Percentiles rank a stretch among this genome's conserved stretches.
Evolutionary conservation across 169 alveolate genomes (phyloP).

Genomic region (Plasmodium inui): DNA sequence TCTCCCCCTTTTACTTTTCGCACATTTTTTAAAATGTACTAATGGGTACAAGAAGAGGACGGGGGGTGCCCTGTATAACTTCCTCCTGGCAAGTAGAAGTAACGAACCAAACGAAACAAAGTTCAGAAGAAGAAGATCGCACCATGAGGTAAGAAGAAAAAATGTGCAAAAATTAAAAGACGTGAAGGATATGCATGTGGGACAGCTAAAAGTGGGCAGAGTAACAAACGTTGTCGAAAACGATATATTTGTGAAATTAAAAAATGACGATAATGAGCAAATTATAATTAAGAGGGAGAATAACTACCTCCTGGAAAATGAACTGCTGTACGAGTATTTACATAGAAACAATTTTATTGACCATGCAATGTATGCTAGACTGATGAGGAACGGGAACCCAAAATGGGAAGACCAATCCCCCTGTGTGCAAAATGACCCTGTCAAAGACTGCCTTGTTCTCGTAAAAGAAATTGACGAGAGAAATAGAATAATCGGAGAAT

Average conservation of each 20-base stretch:
- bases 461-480: constrained; percentile 39
- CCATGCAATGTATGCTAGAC: constrained; percentile 7
- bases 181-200: constrained; percentile 25
- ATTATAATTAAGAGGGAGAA: constrained; percentile 69
- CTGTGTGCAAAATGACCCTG: neutral
- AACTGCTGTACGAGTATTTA: constrained; percentile 54
- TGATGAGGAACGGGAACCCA: neutral
- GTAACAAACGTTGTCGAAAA: constrained; percentile 34
- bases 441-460: constrained; percentile 35
- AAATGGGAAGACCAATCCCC: neutral
- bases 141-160: constrained; percentile 1
- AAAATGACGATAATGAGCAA: constrained; percentile 11
- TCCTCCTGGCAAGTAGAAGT: neutral
- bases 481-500: constrained; percentile 53
- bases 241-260: constrained; percentile 63
- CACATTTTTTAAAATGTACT: neutral
- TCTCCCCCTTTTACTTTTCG: neutral
- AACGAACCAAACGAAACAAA: neutral
- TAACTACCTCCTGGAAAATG: constrained; percentile 52
- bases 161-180: constrained; percentile 16
- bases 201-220: constrained; percentile 62
- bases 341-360: constrained; percentile 36
- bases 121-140: neutral
- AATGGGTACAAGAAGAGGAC: neutral
- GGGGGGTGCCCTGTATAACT: neutral